Evolutionary conservation across 2,329 filamentous ascomycete genomes (phyloP).

Genomic region (Trichoderma sp.): DNA sequence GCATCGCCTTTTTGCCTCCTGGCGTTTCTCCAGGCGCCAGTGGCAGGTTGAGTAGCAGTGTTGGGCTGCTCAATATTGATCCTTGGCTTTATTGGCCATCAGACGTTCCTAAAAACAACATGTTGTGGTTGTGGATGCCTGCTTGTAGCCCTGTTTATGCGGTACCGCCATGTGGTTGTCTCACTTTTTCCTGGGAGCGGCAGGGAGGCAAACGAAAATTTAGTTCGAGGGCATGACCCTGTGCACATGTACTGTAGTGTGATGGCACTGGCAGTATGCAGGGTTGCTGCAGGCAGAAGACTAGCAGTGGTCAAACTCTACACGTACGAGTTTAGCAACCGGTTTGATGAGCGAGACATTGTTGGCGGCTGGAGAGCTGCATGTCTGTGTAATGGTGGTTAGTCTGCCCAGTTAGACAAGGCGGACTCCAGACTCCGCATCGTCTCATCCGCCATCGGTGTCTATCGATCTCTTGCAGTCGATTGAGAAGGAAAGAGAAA

Average conservation of each 20-base stretch:
- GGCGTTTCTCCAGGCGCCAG: background rate
- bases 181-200: background rate
- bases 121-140: background rate
- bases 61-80: background rate
- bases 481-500: background rate
- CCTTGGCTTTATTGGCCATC: slow-evolving; percentile 3
- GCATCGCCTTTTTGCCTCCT: slow-evolving; percentile 11
- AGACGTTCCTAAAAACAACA: background rate
- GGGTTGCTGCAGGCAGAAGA: slow-evolving; percentile 15
- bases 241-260: background rate
- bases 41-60: background rate
- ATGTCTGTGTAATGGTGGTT: background rate
- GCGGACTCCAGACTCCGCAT: slow-evolving; percentile 1
- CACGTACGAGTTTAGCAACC: background rate
- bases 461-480: background rate
- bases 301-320: background rate
- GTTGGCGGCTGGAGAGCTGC: slow-evolving; percentile 11
- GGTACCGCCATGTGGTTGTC: slow-evolving; percentile 13
- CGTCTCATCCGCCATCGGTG: background rate
- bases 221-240: slow-evolving; percentile 1
- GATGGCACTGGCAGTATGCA: slow-evolving; percentile 17
- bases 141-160: background rate
- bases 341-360: background rate
- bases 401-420: slow-evolving; percentile 10
- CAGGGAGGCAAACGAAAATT: slow-evolving; percentile 10